Percentiles rank a stretch among this genome's conserved stretches.
Conservation (phyloP, 805 yeast genomes). For the Myxozyma lipomycoides region DNA sequence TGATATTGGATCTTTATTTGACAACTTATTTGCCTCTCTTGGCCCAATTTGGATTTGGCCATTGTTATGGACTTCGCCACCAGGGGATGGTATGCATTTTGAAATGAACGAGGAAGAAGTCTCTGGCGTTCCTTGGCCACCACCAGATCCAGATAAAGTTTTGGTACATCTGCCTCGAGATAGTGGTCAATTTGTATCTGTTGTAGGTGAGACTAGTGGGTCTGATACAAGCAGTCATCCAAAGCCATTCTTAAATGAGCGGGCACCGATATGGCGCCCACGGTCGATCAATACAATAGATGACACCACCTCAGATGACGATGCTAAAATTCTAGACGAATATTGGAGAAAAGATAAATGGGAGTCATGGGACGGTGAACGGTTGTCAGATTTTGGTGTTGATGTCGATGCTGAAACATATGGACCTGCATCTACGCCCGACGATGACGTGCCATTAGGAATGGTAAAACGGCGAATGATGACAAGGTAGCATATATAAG, state of each 20-base stretch:
- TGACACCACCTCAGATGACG: constrained; percentile 7
- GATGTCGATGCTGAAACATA: constrained; percentile 58
- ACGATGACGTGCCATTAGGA: constrained; percentile 7
- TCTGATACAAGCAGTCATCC: neutral
- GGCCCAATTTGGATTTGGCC: constrained; percentile 69
- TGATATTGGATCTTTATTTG: constrained; percentile 61
- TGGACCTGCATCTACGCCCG: neutral
- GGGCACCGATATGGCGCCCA: neutral
- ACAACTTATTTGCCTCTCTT: constrained; percentile 50
- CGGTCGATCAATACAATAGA: neutral
- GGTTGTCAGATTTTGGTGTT: constrained; percentile 80
- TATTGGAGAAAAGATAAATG: constrained; percentile 35
- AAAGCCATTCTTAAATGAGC: constrained; percentile 6
- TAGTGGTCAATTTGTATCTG: neutral
- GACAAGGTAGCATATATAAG: neutral
- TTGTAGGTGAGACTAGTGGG: neutral
- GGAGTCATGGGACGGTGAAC: constrained; percentile 61
- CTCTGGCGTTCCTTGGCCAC: constrained; percentile 82
- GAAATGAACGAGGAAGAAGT: constrained; percentile 48
- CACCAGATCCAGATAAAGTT: constrained; percentile 64
- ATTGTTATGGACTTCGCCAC: constrained; percentile 65
- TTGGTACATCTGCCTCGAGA: constrained; percentile 3
- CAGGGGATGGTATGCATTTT: constrained; percentile 57
- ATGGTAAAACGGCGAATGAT: constrained; percentile 1
- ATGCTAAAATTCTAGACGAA: constrained; percentile 35